These are phyloP conservation scores for Penicillium palitans DNA, from an alignment of 2,329 filamentous ascomycete genomes.

Conservation along the genomic window DNA sequence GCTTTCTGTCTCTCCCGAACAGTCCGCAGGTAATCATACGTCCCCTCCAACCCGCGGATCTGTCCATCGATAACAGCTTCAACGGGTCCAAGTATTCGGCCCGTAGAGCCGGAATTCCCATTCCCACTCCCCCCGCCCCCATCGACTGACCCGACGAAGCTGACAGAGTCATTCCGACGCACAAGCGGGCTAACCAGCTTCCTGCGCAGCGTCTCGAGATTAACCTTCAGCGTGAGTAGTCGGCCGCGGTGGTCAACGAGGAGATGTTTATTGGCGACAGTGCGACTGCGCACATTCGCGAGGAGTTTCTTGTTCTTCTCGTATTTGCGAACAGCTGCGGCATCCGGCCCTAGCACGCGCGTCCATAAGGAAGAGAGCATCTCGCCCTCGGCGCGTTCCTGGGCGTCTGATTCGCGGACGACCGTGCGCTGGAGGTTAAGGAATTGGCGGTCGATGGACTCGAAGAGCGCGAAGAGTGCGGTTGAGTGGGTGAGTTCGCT, in stretches of 20 bases:
- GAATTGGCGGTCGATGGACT: slow-evolving; percentile 87
- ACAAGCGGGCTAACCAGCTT: slow-evolving; percentile 85
- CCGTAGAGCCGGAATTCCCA: slow-evolving; percentile 38
- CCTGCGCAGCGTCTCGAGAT: slow-evolving; percentile 77
- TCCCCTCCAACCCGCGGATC: slow-evolving; percentile 77
- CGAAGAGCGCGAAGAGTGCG: slow-evolving; percentile 83
- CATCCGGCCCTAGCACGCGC: slow-evolving; percentile 74
- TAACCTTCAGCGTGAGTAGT: slow-evolving; percentile 79
- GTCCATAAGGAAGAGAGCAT: slow-evolving; percentile 84
- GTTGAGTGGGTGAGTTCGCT: slow-evolving; percentile 79
- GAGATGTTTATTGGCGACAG: slow-evolving; percentile 81
- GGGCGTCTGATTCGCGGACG: slow-evolving; percentile 75
- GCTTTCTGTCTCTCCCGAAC: slow-evolving; percentile 78
- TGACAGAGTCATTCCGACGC: slow-evolving; percentile 59
- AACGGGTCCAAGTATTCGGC: slow-evolving; percentile 59
- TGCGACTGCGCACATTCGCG: slow-evolving; percentile 74
- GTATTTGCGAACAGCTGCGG: slow-evolving; percentile 77
- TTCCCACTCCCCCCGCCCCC: slow-evolving; percentile 14
- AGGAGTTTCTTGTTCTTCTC: slow-evolving; percentile 85
- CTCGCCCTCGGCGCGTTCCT: slow-evolving; percentile 78
- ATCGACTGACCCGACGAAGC: slow-evolving; percentile 35
- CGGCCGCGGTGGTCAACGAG: slow-evolving; percentile 84
- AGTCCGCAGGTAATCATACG: slow-evolving; percentile 72
- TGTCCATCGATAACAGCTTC: slow-evolving; percentile 70
- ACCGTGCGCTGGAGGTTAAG: slow-evolving; percentile 83